Evolutionary conservation across 1,284 basidiomycete species (phyloP).

Genomic region (Violaceomyces palustris): DNA sequence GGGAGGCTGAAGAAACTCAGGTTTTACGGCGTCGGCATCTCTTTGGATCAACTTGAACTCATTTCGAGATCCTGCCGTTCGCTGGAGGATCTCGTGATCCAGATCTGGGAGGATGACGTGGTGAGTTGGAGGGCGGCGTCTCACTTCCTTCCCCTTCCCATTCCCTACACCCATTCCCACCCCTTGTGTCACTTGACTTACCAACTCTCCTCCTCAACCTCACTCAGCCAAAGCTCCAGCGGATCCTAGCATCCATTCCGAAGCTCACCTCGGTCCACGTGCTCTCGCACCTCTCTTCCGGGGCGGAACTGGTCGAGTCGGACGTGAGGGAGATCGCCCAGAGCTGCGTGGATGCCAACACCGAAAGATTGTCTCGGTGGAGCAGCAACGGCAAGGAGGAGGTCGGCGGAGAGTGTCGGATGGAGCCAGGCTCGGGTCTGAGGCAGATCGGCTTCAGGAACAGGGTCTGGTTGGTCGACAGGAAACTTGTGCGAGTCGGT

Average conservation of each 20-base stretch:
- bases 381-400: too few species aligned
- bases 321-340: conserved; percentile 28
- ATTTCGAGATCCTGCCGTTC: conserved; percentile 17
- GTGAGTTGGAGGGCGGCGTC: conserved; percentile 13
- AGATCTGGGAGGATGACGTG: conserved; percentile 42
- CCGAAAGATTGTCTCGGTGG: too few species aligned
- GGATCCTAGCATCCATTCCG: conserved; percentile 23
- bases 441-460: conserved; percentile 46
- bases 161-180: too few species aligned
- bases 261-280: conserved; percentile 35
- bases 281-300: conserved; percentile 25
- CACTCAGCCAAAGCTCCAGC: not conserved
- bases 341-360: conserved; percentile 18
- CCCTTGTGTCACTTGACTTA: too few species aligned
- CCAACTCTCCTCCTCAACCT: too few species aligned
- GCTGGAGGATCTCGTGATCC: conserved; percentile 43
- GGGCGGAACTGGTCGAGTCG: conserved; percentile 16
- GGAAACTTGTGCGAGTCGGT: too few species aligned
- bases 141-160: not conserved
- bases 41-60: conserved; percentile 31
- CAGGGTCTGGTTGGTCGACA: conserved; percentile 44
- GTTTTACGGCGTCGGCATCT: conserved; percentile 39
- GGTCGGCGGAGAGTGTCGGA: not conserved
- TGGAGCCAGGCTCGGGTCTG: conserved; percentile 12
- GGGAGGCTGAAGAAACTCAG: conserved; percentile 27